Evolutionary conservation across 805 yeast species (phyloP).

Genomic region (Candida sakaeoensis): DNA sequence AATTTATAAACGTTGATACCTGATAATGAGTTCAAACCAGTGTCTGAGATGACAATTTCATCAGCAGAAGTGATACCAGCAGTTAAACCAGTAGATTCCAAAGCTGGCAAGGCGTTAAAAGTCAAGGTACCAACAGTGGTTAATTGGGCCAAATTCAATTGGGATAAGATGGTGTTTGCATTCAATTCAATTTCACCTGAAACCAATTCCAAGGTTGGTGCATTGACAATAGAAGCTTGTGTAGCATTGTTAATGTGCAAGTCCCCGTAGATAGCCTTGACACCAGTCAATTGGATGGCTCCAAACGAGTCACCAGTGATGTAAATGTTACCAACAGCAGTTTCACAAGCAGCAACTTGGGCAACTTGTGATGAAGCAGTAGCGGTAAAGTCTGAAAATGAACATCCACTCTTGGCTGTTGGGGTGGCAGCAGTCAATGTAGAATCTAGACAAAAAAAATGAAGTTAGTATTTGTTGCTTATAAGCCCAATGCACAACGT

Average conservation of each 20-base stretch:
- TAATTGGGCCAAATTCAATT: slow-evolving; percentile 73
- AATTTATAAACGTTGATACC: slow-evolving; percentile 55
- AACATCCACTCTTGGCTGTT: slow-evolving; percentile 58
- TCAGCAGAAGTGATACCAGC: slow-evolving; percentile 71
- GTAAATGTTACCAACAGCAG: slow-evolving; percentile 75
- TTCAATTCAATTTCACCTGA: slow-evolving; percentile 64
- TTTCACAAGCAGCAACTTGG: slow-evolving; percentile 64
- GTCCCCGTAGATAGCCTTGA: slow-evolving; percentile 74
- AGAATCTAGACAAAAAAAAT: slow-evolving; percentile 27
- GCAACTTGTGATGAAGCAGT: slow-evolving; percentile 80
- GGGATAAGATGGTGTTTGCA: slow-evolving; percentile 60
- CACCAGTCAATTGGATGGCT: slow-evolving; percentile 66
- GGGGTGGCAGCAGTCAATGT: slow-evolving; percentile 52
- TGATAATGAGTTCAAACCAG: slow-evolving; percentile 61
- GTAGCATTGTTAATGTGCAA: slow-evolving; percentile 66
- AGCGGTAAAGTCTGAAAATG: slow-evolving; percentile 64
- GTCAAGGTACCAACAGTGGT: slow-evolving; percentile 76
- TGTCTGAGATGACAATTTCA: slow-evolving; percentile 67
- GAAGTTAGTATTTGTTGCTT: background rate
- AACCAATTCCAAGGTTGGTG: slow-evolving; percentile 74
- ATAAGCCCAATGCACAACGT: slow-evolving; percentile 6
- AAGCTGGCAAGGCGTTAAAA: slow-evolving; percentile 84
- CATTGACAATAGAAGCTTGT: slow-evolving; percentile 59
- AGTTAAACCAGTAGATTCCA: slow-evolving; percentile 62
- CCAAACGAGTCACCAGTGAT: slow-evolving; percentile 60